phyloP scores from a whole-genome alignment of 257 asterid genomes.

The Solanum neorickii region DNA sequence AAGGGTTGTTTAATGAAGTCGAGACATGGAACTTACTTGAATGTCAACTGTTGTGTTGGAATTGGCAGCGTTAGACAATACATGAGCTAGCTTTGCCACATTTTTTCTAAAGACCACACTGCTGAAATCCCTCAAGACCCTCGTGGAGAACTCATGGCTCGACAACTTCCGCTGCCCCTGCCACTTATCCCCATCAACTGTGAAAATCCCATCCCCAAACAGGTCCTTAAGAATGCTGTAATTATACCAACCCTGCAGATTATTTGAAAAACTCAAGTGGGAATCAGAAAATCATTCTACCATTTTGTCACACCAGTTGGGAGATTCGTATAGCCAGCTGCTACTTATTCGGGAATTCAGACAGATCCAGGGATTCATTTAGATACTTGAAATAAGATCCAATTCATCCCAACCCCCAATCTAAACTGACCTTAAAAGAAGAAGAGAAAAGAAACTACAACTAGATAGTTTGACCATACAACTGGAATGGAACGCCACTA shows the following conservation, averaged over 20 bases:
- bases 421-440: background rate
- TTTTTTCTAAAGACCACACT: slow-evolving; percentile 21
- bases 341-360: background rate
- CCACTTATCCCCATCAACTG: slow-evolving; percentile 40
- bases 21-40: background rate
- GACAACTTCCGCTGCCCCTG: slow-evolving; percentile 29
- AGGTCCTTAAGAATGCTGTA: slow-evolving; percentile 25
- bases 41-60: slow-evolving; percentile 11
- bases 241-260: slow-evolving; percentile 20
- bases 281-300: background rate
- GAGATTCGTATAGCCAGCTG: background rate
- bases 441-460: background rate
- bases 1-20: background rate
- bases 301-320: background rate
- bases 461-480: background rate
- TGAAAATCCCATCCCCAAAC: slow-evolving; percentile 35
- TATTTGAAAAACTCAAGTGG: background rate
- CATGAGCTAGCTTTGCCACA: slow-evolving; percentile 20
- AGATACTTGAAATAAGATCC: background rate
- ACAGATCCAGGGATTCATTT: background rate
- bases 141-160: slow-evolving; percentile 33
- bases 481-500: background rate
- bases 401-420: background rate
- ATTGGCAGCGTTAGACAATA: slow-evolving; percentile 11
- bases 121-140: slow-evolving; percentile 31